phyloP scores from a whole-genome alignment of 2,329 filamentous ascomycete species.

The Colletotrichum graminicola region DNA sequence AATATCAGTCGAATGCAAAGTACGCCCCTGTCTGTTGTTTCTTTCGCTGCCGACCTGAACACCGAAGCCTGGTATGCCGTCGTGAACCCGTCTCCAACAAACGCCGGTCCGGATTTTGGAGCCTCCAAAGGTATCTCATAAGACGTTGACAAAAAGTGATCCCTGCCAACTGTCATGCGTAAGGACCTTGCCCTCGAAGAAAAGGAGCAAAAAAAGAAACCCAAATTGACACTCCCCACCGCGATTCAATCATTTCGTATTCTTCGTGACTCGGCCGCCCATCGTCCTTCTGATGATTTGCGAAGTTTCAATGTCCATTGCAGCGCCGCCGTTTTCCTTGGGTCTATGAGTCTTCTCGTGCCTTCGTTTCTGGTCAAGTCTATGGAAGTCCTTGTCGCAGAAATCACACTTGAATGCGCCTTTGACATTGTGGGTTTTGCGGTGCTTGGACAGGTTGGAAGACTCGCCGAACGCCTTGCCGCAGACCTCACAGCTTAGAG shows the following conservation, averaged over 20 bases:
- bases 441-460: constrained; percentile 75
- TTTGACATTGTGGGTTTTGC: constrained; percentile 69
- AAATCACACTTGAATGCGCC: constrained; percentile 64
- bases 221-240: not conserved
- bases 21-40: not conserved
- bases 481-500: constrained; percentile 69
- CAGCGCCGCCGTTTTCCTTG: constrained; percentile 45
- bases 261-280: constrained; percentile 19
- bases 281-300: constrained; percentile 6
- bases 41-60: constrained; percentile 9
- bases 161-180: not conserved
- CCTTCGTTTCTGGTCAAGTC: constrained; percentile 71
- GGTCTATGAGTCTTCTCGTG: constrained; percentile 57
- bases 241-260: constrained; percentile 3
- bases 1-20: not conserved
- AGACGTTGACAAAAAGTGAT: constrained; percentile 4
- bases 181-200: not conserved
- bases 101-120: constrained; percentile 16
- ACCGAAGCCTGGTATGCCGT: constrained; percentile 16
- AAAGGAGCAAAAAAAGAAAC: not conserved
- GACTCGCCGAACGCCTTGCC: constrained; percentile 73
- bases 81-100: constrained; percentile 15
- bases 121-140: constrained; percentile 19
- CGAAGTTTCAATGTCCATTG: constrained; percentile 1
- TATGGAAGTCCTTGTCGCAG: constrained; percentile 69